phyloP scores from a whole-genome alignment of 768 basidiomycete species.

The Amanita pseudoporphyria region DNA sequence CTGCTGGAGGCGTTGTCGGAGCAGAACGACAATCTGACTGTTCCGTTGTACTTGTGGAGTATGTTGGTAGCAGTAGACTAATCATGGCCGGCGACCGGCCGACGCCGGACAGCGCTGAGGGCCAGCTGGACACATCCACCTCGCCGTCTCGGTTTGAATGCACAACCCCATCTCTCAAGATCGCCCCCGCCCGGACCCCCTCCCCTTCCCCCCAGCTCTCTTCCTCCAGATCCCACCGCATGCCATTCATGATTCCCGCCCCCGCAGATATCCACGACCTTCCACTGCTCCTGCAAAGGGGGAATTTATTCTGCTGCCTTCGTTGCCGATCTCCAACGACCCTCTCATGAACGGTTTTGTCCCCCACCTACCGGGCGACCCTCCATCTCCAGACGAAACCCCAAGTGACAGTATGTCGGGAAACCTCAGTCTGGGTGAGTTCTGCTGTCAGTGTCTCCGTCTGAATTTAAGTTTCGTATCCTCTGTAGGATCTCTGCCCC shows the following conservation, averaged over 20 bases:
- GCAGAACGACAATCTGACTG: conserved; percentile 95
- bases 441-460: not conserved
- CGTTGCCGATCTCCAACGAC: conserved; percentile 17
- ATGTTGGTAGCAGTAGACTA: conserved; percentile 40
- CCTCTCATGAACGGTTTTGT: not conserved
- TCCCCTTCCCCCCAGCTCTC: conserved; percentile 1
- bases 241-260: conserved; percentile 1
- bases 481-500: conserved; percentile 13
- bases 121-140: not conserved
- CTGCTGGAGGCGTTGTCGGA: conserved; percentile 85
- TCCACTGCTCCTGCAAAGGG: conserved; percentile 35
- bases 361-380: not conserved
- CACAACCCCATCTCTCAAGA: conserved; percentile 1
- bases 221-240: conserved; percentile 2
- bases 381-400: not conserved
- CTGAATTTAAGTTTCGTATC: not conserved
- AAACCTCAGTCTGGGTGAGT: conserved; percentile 11
- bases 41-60: conserved; percentile 96
- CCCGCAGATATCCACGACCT: conserved; percentile 20
- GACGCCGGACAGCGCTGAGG: not conserved
- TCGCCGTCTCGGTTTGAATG: not conserved
- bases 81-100: not conserved
- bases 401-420: not conserved
- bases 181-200: not conserved
- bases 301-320: conserved; percentile 31